phyloP scores from a whole-genome alignment of 2,329 filamentous ascomycete genomes.

The Colletotrichum limetticola region DNA sequence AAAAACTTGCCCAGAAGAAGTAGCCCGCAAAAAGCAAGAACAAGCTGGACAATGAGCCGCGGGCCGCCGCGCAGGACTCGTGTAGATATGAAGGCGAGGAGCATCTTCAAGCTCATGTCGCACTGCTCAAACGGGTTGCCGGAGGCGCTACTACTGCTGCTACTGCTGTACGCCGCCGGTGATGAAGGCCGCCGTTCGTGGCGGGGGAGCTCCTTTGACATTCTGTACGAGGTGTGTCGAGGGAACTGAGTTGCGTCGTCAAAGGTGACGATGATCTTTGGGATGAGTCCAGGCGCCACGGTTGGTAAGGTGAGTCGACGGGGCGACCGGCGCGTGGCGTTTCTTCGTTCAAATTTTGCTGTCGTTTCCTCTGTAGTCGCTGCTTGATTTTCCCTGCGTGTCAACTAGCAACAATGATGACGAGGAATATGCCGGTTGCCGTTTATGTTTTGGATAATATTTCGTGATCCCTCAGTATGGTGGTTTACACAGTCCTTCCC shows the following conservation, averaged over 20 bases:
- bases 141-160: neutral
- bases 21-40: slow-evolving; percentile 35
- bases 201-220: slow-evolving; percentile 29
- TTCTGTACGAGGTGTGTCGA: neutral
- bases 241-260: neutral
- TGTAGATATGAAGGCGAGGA: slow-evolving; percentile 53
- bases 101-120: slow-evolving; percentile 39
- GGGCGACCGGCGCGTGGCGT: neutral
- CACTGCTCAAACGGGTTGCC: slow-evolving; percentile 10
- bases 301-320: neutral
- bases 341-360: neutral
- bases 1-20: slow-evolving; percentile 43
- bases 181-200: slow-evolving; percentile 24
- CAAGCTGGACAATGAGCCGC: slow-evolving; percentile 43
- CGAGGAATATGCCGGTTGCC: neutral
- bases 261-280: neutral
- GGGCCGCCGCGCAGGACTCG: slow-evolving; percentile 50
- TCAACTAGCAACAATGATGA: neutral
- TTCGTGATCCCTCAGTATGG: neutral
- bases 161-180: neutral
- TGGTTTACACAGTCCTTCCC: slow-evolving; percentile 1
- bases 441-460: neutral
- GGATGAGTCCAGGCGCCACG: neutral
- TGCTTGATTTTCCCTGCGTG: neutral
- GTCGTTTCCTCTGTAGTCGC: neutral